These are phyloP conservation scores for Acacia melanoxylon DNA, from an alignment of 306 rosid species.

Conservation along the genomic window DNA sequence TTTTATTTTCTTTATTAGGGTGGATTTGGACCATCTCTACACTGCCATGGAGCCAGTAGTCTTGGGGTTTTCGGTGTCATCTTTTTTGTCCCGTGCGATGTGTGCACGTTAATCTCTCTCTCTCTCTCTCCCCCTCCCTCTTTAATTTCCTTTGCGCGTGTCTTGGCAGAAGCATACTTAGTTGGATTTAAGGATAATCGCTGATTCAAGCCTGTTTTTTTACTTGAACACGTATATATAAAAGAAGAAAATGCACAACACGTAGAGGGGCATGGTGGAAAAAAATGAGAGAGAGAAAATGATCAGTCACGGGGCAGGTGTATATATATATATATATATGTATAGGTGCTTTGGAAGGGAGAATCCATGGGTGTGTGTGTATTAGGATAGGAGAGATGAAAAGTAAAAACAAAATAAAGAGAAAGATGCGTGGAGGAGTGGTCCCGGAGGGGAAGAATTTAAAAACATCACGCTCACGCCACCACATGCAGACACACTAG, in stretches of 20 bases:
- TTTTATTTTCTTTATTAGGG: background rate
- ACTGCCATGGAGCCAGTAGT: slow-evolving; percentile 23
- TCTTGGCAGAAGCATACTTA: background rate
- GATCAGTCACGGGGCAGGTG: slow-evolving; percentile 29
- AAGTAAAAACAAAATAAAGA: slow-evolving; percentile 32
- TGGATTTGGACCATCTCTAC: slow-evolving; percentile 43
- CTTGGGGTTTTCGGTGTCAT: slow-evolving; percentile 40
- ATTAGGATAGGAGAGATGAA: slow-evolving; percentile 26
- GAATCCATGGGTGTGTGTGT: background rate
- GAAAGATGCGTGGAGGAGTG: slow-evolving; percentile 51
- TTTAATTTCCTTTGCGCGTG: slow-evolving; percentile 13
- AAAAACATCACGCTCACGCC: slow-evolving; percentile 72
- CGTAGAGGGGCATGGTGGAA: background rate
- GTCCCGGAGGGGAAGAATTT: slow-evolving; percentile 39
- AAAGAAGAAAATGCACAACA: background rate
- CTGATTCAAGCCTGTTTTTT: background rate
- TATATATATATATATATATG: too few species aligned
- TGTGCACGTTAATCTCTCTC: slow-evolving; percentile 26
- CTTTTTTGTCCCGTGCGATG: slow-evolving; percentile 36
- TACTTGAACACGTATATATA: background rate
- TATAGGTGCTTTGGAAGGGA: too few species aligned
- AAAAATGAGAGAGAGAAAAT: background rate
- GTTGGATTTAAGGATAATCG: too few species aligned
- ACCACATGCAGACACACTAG: slow-evolving; percentile 67
- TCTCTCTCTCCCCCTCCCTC: background rate